These are phyloP conservation scores for Cystobasidiaceae sp. DNA, from an alignment of 1,284 basidiomycete genomes.

Conservation along the genomic window DNA sequence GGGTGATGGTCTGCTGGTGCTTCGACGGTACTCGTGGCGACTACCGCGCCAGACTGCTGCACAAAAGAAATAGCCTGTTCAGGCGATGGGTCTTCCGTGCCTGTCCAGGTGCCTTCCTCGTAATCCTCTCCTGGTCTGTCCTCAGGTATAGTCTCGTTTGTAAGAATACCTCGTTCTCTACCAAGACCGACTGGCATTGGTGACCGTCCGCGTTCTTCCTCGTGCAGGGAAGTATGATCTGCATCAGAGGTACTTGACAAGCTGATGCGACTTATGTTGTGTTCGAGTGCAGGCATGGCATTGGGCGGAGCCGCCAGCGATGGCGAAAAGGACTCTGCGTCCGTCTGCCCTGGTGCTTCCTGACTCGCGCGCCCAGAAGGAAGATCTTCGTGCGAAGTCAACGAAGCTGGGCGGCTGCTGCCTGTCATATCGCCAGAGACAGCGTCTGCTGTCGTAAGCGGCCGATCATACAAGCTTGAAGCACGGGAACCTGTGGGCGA, in stretches of 20 bases:
- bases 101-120: no score
- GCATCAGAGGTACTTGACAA: constrained; percentile 11
- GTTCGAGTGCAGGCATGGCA: neutral
- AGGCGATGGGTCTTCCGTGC: no score
- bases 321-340: neutral
- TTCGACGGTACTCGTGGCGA: no score
- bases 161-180: neutral
- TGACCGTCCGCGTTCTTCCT: constrained; percentile 6
- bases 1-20: no score
- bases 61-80: no score
- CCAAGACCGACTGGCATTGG: neutral
- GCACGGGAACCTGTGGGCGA: neutral
- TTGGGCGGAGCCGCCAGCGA: neutral
- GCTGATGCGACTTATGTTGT: neutral
- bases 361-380: neutral
- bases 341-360: neutral
- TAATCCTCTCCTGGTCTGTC: neutral
- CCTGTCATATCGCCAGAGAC: neutral
- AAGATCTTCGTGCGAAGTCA: neutral
- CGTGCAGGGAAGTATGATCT: neutral
- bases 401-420: constrained; percentile 4
- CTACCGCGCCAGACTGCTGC: no score
- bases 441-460: neutral
- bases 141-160: constrained; percentile 1
- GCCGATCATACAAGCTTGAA: constrained; percentile 9